Percentiles rank a stretch among this genome's conserved stretches.
phyloP scores from a whole-genome alignment of 2,329 filamentous ascomycete species.

The Talaromyces funiculosus region DNA sequence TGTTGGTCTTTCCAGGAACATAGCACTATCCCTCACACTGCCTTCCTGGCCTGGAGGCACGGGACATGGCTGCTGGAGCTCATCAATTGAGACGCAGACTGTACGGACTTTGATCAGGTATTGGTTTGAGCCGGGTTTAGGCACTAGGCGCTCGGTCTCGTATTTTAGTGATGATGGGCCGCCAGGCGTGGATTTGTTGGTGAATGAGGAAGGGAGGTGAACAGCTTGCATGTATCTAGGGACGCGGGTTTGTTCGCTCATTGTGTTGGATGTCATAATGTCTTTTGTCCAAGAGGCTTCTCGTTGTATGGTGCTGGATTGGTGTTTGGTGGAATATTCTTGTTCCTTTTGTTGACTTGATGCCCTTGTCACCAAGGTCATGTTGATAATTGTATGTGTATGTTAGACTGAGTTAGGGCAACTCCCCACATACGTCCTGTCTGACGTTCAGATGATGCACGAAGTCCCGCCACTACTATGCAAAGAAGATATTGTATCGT shows the following conservation, averaged over 20 bases:
- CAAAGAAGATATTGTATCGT: background rate
- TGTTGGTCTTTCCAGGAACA: conserved; percentile 11
- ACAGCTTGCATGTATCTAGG: conserved; percentile 36
- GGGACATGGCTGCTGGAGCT: conserved; percentile 22
- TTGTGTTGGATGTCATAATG: conserved; percentile 21
- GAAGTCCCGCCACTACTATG: background rate
- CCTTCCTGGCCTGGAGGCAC: conserved; percentile 17
- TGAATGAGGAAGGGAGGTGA: conserved; percentile 28
- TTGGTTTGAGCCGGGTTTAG: conserved; percentile 29
- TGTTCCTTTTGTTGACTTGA: background rate
- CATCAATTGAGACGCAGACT: conserved; percentile 36
- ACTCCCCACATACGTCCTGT: background rate
- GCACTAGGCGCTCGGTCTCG: conserved; percentile 32
- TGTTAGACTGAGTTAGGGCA: background rate
- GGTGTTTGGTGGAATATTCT: background rate
- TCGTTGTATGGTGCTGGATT: background rate
- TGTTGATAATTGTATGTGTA: background rate
- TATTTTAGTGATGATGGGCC: conserved; percentile 25
- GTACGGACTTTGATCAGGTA: conserved; percentile 39
- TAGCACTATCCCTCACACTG: background rate
- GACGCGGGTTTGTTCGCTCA: conserved; percentile 33
- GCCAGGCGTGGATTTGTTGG: conserved; percentile 18
- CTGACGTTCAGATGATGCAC: conserved; percentile 8
- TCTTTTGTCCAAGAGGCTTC: background rate
- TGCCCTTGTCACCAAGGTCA: background rate